These are phyloP conservation scores for Austroboletus niveus DNA, from an alignment of 1,284 basidiomycete genomes.

Conservation along the genomic window DNA sequence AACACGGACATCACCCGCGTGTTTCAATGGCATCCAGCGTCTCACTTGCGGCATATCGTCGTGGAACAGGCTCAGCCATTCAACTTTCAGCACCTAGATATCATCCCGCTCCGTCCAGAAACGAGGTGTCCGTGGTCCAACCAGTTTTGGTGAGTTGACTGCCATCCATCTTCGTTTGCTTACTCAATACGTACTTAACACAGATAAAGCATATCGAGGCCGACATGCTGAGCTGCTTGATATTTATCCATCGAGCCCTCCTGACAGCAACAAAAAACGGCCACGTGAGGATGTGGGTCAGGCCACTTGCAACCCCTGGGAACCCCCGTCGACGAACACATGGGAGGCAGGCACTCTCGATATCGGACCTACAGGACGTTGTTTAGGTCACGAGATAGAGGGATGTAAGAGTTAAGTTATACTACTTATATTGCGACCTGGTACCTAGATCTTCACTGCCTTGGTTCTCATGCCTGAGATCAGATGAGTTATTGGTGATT, in stretches of 20 bases:
- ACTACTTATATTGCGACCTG: slow-evolving; percentile 7
- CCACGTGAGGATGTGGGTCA: slow-evolving; percentile 79
- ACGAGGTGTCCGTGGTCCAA: slow-evolving; percentile 88
- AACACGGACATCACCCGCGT: slow-evolving; percentile 62
- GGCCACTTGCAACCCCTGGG: slow-evolving; percentile 57
- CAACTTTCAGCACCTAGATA: slow-evolving; percentile 60
- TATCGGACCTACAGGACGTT: slow-evolving; percentile 32
- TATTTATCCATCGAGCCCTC: slow-evolving; percentile 74
- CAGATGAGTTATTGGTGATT: too few species aligned
- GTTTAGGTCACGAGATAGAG: slow-evolving; percentile 11
- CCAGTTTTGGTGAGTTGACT: slow-evolving; percentile 73
- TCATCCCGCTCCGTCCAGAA: slow-evolving; percentile 85
- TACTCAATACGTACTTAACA: not conserved
- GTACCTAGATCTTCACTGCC: not conserved
- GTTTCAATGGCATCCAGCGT: slow-evolving; percentile 73
- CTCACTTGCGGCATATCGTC: slow-evolving; percentile 59
- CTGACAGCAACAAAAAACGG: slow-evolving; percentile 74
- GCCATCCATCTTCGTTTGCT: slow-evolving; percentile 17
- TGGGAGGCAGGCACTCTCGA: slow-evolving; percentile 31
- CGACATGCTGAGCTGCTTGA: slow-evolving; percentile 68
- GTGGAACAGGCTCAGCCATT: slow-evolving; percentile 51
- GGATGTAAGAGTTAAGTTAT: slow-evolving; percentile 20
- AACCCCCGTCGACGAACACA: slow-evolving; percentile 29
- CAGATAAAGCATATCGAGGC: slow-evolving; percentile 79
- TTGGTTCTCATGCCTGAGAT: too few species aligned